phyloP scores from a whole-genome alignment of 2,329 filamentous ascomycete genomes.

The Fonsecaea pugnacius region DNA sequence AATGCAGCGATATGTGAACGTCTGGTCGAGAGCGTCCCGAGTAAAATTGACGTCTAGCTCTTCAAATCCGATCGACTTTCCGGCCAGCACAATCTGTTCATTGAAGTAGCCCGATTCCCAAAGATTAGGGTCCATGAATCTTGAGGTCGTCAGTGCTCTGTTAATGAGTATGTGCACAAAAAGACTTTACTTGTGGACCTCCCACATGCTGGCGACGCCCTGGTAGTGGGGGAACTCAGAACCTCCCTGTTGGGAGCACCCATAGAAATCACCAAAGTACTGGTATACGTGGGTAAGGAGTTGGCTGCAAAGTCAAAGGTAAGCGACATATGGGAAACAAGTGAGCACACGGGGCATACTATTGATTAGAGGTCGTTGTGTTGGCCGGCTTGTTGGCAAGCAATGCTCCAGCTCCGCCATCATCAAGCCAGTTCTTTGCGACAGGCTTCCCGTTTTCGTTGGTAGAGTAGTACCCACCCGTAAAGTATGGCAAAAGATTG shows the following conservation, averaged over 20 bases:
- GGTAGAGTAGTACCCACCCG: constrained; percentile 58
- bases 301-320: constrained; percentile 37
- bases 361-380: constrained; percentile 58
- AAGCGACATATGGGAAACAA: background rate
- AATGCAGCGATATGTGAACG: constrained; percentile 60
- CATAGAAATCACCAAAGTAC: constrained; percentile 64
- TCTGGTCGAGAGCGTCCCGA: constrained; percentile 53
- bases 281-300: constrained; percentile 66
- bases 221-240: constrained; percentile 56
- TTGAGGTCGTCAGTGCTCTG: constrained; percentile 17
- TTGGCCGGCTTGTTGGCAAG: constrained; percentile 61
- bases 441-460: constrained; percentile 53
- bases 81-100: constrained; percentile 57
- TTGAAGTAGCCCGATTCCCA: constrained; percentile 62
- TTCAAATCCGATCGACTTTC: constrained; percentile 63
- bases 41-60: constrained; percentile 57
- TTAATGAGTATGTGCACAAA: background rate
- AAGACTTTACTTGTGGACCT: constrained; percentile 40
- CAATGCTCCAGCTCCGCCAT: constrained; percentile 60
- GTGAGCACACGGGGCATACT: constrained; percentile 37
- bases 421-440: constrained; percentile 65
- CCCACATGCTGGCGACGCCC: constrained; percentile 38
- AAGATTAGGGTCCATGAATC: constrained; percentile 61
- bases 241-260: constrained; percentile 55
- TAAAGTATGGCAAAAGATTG: constrained; percentile 65